Conservation (phyloP, 257 asterid genomes). For the Solanum habrochaites region DNA sequence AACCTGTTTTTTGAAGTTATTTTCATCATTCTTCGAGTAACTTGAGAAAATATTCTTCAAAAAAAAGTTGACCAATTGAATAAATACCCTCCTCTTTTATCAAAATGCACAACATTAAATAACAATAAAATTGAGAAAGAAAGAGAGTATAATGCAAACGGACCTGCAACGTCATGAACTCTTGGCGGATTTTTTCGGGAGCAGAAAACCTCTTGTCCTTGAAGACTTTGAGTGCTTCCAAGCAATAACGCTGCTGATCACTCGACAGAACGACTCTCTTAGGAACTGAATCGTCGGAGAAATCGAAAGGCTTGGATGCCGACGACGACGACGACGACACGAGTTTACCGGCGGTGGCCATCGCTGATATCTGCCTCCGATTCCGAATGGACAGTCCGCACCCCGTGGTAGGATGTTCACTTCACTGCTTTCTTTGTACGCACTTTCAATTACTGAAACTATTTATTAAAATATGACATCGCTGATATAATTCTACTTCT, state of each 20-base stretch:
- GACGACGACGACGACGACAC: constrained; percentile 5
- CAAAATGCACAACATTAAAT: neutral
- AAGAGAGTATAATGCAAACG: neutral
- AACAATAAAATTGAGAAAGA: neutral
- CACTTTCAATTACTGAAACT: too few species aligned
- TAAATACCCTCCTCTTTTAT: neutral
- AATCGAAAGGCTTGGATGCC: constrained; percentile 17
- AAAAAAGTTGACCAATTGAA: neutral
- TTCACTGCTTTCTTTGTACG: neutral
- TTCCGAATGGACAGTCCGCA: constrained; percentile 29
- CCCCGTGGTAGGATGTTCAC: constrained; percentile 32
- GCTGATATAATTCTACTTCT: neutral
- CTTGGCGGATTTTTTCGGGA: constrained; percentile 39
- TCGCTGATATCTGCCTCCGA: constrained; percentile 60
- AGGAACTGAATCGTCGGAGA: constrained; percentile 31
- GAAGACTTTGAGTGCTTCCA: constrained; percentile 47
- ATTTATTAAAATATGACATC: neutral
- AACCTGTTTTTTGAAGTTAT: neutral
- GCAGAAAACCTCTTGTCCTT: constrained; percentile 29
- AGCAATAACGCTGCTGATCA: constrained; percentile 57
- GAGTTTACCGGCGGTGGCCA: constrained; percentile 29
- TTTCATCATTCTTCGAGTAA: neutral
- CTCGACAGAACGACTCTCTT: constrained; percentile 23
- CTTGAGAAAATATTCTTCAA: neutral
- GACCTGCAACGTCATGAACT: constrained; percentile 33